A percentile compares a stretch with the other conserved stretches of the same genome.
Conservation (phyloP, 768 basidiomycete species). For the Collybia sordida region DNA sequence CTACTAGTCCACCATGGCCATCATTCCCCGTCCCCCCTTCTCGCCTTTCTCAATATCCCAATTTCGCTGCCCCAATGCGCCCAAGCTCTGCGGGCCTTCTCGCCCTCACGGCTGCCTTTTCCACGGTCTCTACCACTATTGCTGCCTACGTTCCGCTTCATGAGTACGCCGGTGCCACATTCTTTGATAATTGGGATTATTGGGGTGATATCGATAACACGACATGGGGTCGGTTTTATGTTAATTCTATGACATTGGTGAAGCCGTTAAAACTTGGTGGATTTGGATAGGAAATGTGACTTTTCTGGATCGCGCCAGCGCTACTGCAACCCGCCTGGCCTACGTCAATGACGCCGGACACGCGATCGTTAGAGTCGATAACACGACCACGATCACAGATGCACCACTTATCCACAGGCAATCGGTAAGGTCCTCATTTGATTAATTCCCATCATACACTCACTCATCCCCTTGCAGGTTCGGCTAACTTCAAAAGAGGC, state of each 20-base stretch:
- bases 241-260: too few species aligned
- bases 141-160: conserved; percentile 35
- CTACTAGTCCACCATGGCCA: conserved; percentile 6
- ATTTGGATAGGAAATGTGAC: conserved; percentile 37
- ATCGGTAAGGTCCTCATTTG: conserved; percentile 42
- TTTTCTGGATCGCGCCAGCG: conserved; percentile 44
- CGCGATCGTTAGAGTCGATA: conserved; percentile 74
- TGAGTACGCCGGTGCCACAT: conserved; percentile 42
- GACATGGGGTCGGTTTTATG: conserved; percentile 28
- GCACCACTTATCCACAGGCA: conserved; percentile 49
- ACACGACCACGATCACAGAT: conserved; percentile 48
- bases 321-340: conserved; percentile 38
- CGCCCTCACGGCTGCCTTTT: neutral
- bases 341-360: conserved; percentile 57
- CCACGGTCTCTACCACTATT: neutral
- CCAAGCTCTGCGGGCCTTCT: neutral
- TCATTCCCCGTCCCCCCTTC: neutral
- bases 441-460: neutral
- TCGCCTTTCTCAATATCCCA: neutral
- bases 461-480: conserved; percentile 23
- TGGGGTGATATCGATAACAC: conserved; percentile 46
- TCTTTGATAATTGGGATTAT: conserved; percentile 53
- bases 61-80: neutral
- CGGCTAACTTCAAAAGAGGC: conserved; percentile 41
- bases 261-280: neutral